A percentile compares a stretch with the other conserved stretches of the same genome.
These are phyloP conservation scores for Tetracladium maxilliforme DNA, from an alignment of 2,329 filamentous ascomycete species.

Conservation along the genomic window DNA sequence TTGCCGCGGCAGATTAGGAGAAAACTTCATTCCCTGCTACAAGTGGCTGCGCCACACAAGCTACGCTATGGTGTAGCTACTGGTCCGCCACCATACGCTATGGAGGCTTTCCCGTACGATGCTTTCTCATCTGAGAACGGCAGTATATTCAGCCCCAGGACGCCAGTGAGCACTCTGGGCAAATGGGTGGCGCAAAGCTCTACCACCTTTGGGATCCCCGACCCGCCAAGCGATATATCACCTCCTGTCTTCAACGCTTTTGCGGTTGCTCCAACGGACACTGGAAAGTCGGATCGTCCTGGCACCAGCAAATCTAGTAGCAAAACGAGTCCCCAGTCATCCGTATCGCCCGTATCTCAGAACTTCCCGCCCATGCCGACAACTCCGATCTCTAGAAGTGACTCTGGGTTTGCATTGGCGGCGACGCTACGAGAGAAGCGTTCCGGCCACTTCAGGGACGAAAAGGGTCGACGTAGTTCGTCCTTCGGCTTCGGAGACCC, in stretches of 20 bases:
- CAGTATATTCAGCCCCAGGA: slow-evolving; percentile 59
- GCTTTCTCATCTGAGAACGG: slow-evolving; percentile 79
- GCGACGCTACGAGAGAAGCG: slow-evolving; percentile 84
- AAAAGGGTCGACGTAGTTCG: slow-evolving; percentile 71
- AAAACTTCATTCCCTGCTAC: slow-evolving; percentile 77
- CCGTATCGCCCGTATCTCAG: slow-evolving; percentile 62
- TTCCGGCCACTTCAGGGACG: slow-evolving; percentile 77
- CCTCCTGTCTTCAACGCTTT: slow-evolving; percentile 85
- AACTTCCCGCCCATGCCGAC: slow-evolving; percentile 63
- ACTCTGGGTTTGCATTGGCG: slow-evolving; percentile 80
- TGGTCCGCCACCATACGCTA: slow-evolving; percentile 84
- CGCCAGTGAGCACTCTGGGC: slow-evolving; percentile 57
- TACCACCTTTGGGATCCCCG: slow-evolving; percentile 63
- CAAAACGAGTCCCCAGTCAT: slow-evolving; percentile 45
- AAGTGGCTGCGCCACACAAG: slow-evolving; percentile 81
- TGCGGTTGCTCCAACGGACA: slow-evolving; percentile 56
- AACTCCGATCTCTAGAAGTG: slow-evolving; percentile 73
- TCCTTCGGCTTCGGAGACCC: slow-evolving; percentile 72
- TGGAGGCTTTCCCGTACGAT: slow-evolving; percentile 85
- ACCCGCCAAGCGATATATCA: slow-evolving; percentile 27
- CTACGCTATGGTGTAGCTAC: slow-evolving; percentile 70
- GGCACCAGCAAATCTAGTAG: slow-evolving; percentile 57
- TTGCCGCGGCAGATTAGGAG: slow-evolving; percentile 80
- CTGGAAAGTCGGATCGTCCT: slow-evolving; percentile 56
- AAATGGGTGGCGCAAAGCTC: slow-evolving; percentile 87